Conservation (phyloP, 2,329 filamentous ascomycete species). For the Boeremia exigua region DNA sequence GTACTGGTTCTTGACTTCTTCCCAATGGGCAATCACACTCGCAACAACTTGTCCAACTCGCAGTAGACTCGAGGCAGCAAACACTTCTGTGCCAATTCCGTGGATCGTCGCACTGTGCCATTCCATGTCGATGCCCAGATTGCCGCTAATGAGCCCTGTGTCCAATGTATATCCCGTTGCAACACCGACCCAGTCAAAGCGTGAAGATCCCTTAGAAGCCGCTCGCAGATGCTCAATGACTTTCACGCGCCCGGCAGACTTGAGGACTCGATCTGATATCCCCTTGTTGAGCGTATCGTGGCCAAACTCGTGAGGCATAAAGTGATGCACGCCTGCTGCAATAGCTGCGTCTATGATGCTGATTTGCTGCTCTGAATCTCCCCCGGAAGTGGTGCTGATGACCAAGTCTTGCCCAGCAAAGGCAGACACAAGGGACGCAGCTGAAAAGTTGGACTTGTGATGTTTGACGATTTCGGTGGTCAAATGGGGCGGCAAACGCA, state of each 20-base stretch:
- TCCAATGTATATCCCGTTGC: conserved; percentile 46
- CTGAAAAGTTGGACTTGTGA: conserved; percentile 40
- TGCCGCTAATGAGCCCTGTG: conserved; percentile 38
- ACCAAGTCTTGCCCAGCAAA: conserved; percentile 49
- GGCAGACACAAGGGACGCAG: conserved; percentile 34
- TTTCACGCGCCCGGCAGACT: conserved; percentile 35
- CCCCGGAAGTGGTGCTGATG: conserved; percentile 42
- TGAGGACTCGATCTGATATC: conserved; percentile 40
- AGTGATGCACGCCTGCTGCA: conserved; percentile 48
- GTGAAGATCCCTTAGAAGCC: conserved; percentile 2
- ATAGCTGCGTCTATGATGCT: conserved; percentile 50
- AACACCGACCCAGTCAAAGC: conserved; percentile 45
- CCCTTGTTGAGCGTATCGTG: conserved; percentile 40
- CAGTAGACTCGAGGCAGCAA: conserved; percentile 44
- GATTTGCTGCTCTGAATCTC: conserved; percentile 32
- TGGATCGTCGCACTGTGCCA: conserved; percentile 50
- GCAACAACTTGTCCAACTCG: conserved; percentile 40
- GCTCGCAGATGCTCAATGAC: conserved; percentile 39
- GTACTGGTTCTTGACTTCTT: conserved; percentile 43
- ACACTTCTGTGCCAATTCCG: conserved; percentile 43
- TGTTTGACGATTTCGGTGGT: conserved; percentile 21
- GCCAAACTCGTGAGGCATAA: conserved; percentile 53
- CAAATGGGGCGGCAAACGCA: conserved; percentile 24
- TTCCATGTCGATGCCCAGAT: conserved; percentile 47
- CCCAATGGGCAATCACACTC: conserved; percentile 39